A percentile compares a stretch with the other conserved stretches of the same genome.
Evolutionary conservation across 495 filamentous ascomycete species (phyloP).

Genomic region (Penicillium daleae): DNA sequence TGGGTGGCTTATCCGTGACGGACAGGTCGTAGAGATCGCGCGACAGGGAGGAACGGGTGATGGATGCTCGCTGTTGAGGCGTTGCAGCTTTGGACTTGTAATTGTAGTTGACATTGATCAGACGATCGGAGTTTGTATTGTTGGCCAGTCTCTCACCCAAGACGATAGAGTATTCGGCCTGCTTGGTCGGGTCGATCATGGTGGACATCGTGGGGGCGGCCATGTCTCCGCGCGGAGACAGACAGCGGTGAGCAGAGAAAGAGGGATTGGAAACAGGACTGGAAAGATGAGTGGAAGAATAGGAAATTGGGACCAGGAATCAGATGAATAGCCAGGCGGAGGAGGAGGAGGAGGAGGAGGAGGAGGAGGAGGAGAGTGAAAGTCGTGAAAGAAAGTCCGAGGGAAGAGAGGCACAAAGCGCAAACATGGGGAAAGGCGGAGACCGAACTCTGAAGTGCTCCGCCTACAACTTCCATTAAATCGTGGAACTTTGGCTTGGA

Average conservation of each 20-base stretch:
- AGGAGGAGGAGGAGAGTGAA: neutral
- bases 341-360: neutral
- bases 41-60: slow-evolving; percentile 43
- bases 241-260: slow-evolving; percentile 1
- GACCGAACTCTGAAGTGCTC: slow-evolving; percentile 9
- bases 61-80: slow-evolving; percentile 42
- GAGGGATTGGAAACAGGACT: neutral
- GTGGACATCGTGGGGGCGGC: slow-evolving; percentile 43
- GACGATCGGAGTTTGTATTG: slow-evolving; percentile 26
- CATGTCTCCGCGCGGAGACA: slow-evolving; percentile 30
- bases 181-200: slow-evolving; percentile 54
- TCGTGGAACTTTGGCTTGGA: neutral
- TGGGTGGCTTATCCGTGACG: slow-evolving; percentile 53
- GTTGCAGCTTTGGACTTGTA: slow-evolving; percentile 56
- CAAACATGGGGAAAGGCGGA: slow-evolving; percentile 27
- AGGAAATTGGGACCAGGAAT: neutral
- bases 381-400: slow-evolving; percentile 7
- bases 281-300: neutral
- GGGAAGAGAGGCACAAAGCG: slow-evolving; percentile 13
- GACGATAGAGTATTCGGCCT: slow-evolving; percentile 52
- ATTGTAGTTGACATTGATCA: slow-evolving; percentile 55
- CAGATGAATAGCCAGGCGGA: neutral
- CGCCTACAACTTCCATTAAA: neutral
- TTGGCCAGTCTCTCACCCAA: slow-evolving; percentile 46
- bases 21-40: slow-evolving; percentile 52